Evolutionary conservation across 2,329 filamentous ascomycete genomes (phyloP).

Genomic region (Aspergillus spinulosporus): DNA sequence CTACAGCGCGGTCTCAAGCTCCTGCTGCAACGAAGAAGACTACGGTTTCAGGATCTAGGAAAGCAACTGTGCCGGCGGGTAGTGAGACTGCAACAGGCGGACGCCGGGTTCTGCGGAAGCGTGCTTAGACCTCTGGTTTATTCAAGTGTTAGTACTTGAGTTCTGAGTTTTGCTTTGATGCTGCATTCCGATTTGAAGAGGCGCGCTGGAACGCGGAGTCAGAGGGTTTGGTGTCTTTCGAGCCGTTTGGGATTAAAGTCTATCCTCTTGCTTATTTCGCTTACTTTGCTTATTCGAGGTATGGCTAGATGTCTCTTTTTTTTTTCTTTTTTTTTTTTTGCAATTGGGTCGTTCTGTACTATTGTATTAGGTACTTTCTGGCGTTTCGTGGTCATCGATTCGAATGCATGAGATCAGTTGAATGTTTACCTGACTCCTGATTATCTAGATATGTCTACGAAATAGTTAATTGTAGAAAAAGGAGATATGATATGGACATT

Average conservation of each 20-base stretch:
- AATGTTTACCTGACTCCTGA: too few relatives aligned
- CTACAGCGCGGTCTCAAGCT: conserved; percentile 31
- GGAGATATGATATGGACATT: too few relatives aligned
- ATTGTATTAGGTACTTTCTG: not conserved
- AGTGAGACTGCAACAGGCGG: conserved; percentile 36
- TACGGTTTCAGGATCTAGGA: conserved; percentile 33
- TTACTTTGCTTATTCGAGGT: not conserved
- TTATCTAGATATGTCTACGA: too few relatives aligned
- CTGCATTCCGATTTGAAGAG: too few relatives aligned
- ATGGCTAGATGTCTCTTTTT: too few relatives aligned
- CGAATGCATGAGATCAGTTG: too few relatives aligned
- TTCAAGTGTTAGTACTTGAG: not conserved
- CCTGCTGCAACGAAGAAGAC: conserved; percentile 39
- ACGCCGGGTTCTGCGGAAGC: conserved; percentile 45
- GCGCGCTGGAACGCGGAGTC: conserved; percentile 1
- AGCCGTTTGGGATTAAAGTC: conserved; percentile 1
- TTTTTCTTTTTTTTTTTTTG: not conserved
- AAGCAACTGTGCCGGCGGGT: conserved; percentile 33
- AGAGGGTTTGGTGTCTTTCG: not conserved
- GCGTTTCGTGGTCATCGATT: too few relatives aligned
- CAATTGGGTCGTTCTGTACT: not conserved
- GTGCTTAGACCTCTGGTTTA: conserved; percentile 26
- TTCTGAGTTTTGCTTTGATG: not conserved
- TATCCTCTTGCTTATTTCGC: not conserved
- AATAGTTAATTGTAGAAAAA: too few relatives aligned